Conservation (phyloP, 1,284 basidiomycete species). For the Austroboletus novae-zelandiae region DNA sequence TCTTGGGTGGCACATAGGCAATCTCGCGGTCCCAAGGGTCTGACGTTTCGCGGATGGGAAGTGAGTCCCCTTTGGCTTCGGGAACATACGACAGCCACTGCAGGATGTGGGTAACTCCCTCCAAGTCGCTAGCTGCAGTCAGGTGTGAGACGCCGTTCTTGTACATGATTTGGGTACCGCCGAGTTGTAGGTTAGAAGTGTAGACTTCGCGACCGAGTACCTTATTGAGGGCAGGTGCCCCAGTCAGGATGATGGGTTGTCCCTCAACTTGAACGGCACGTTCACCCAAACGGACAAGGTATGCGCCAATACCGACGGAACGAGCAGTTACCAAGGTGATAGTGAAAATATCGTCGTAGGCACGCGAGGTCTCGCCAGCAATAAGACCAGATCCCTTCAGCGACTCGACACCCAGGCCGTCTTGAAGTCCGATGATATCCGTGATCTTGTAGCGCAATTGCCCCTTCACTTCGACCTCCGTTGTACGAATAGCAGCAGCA, state of each 20-base stretch:
- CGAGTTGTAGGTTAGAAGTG: conserved; percentile 97
- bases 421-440: conserved; percentile 93
- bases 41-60: conserved; percentile 71
- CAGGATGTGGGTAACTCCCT: conserved; percentile 90
- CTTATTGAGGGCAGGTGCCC: conserved; percentile 97
- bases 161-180: conserved; percentile 99
- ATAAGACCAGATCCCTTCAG: conserved; percentile 96
- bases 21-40: conserved; percentile 95
- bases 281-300: conserved; percentile 97
- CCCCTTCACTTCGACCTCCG: conserved; percentile 83
- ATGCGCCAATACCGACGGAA: conserved; percentile 98
- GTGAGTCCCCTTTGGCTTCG: conserved; percentile 69
- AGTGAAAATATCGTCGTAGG: conserved; percentile 99
- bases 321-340: conserved; percentile 98
- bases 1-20: conserved; percentile 88
- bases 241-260: conserved; percentile 98
- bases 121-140: conserved; percentile 91
- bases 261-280: conserved; percentile 99
- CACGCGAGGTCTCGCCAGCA: conserved; percentile 96
- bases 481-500: conserved; percentile 74
- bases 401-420: conserved; percentile 98
- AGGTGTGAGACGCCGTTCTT: conserved; percentile 99
- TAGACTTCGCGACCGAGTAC: conserved; percentile 99
- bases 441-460: conserved; percentile 92
- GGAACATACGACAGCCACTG: conserved; percentile 97